These are phyloP conservation scores for Amoeboaphelidium protococcarum DNA, from an alignment of 371 early-diverging fungal genomes.

Conservation along the genomic window DNA sequence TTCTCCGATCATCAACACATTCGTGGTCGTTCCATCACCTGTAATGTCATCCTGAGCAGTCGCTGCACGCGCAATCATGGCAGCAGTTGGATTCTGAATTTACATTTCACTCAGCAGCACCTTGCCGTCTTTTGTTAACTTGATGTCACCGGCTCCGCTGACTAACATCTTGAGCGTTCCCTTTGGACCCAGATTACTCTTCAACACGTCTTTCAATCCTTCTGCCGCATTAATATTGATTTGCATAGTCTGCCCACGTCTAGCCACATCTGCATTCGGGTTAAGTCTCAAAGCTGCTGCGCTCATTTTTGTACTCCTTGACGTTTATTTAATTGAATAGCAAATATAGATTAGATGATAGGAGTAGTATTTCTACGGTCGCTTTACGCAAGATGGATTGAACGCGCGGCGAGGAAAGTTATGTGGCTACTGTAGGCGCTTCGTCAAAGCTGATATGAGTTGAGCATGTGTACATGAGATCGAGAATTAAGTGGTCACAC, in stretches of 20 bases:
- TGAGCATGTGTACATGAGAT: too few relatives aligned
- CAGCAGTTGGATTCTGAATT: slow-evolving; percentile 98
- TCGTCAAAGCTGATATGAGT: too few relatives aligned
- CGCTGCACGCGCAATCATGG: slow-evolving; percentile 96
- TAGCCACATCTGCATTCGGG: slow-evolving; percentile 91
- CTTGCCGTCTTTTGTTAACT: slow-evolving; percentile 17
- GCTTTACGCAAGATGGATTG: too few relatives aligned
- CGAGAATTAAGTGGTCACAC: too few relatives aligned
- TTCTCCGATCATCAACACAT: slow-evolving; percentile 87
- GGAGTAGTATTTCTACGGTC: too few relatives aligned
- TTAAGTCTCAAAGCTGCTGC: slow-evolving; percentile 78
- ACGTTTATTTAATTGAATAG: too few relatives aligned
- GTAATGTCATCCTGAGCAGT: slow-evolving; percentile 94
- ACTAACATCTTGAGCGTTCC: slow-evolving; percentile 98
- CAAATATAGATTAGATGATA: too few relatives aligned
- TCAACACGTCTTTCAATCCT: slow-evolving; percentile 82
- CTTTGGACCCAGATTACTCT: slow-evolving; percentile 92
- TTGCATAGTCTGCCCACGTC: slow-evolving; percentile 92
- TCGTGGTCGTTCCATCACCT: slow-evolving; percentile 97
- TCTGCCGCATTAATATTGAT: slow-evolving; percentile 90
- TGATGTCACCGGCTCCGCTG: slow-evolving; percentile 67
- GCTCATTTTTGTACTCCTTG: too few relatives aligned
- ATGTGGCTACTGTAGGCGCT: too few relatives aligned
- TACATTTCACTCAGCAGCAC: slow-evolving; percentile 64
- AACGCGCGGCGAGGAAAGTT: too few relatives aligned